Percentiles rank a stretch among this genome's conserved stretches.
Conservation (phyloP, 345 rosid genomes). For the Eucalyptus rudis region DNA sequence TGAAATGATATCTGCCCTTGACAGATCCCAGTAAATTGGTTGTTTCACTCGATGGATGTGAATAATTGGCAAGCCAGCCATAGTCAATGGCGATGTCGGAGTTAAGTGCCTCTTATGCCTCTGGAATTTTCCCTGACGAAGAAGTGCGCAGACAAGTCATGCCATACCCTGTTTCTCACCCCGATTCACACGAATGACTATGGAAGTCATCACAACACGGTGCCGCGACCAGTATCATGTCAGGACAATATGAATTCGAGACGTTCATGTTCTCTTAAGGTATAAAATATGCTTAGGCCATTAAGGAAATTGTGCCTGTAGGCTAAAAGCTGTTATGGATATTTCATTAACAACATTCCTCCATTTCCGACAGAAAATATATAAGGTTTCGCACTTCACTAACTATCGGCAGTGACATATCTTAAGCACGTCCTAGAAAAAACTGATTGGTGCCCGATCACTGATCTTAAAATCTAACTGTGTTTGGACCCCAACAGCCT, state of each 20-base stretch:
- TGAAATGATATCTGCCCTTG: neutral
- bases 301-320: neutral
- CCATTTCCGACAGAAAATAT: neutral
- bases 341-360: neutral
- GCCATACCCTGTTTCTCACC: neutral
- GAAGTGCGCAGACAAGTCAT: neutral
- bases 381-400: neutral
- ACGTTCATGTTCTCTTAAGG: neutral
- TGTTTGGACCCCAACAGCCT: slow-evolving; percentile 9
- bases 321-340: neutral
- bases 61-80: neutral
- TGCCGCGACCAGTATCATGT: neutral
- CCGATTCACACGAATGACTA: neutral
- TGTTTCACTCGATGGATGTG: neutral
- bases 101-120: neutral
- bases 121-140: neutral
- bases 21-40: neutral
- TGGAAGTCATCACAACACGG: neutral
- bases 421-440: neutral
- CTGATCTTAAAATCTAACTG: neutral
- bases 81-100: neutral
- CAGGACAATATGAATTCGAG: neutral
- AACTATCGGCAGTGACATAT: neutral
- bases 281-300: neutral
- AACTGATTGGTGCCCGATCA: neutral